Conservation (phyloP, 129 eudicot genomes). For the Flaveria linearis region DNA sequence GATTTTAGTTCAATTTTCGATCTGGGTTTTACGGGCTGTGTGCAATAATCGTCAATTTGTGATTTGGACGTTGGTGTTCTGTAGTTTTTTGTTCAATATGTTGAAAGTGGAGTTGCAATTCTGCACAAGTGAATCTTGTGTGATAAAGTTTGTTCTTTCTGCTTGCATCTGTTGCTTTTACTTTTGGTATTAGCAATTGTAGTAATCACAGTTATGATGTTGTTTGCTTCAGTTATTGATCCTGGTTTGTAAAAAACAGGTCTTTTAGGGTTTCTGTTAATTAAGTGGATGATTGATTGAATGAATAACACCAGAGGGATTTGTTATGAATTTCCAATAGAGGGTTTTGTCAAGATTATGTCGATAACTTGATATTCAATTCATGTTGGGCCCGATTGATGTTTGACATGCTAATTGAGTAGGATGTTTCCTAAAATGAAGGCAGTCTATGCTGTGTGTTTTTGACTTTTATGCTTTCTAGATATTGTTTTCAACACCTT, state of each 20-base stretch:
- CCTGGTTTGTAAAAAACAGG: neutral
- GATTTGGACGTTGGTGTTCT: neutral
- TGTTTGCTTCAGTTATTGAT: neutral
- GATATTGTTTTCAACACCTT: neutral
- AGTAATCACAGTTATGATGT: neutral
- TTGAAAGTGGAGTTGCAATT: neutral
- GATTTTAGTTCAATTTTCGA: neutral
- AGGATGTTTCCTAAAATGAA: neutral
- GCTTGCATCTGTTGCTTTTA: neutral
- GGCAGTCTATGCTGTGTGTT: neutral
- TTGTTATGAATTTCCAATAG: neutral
- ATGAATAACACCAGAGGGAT: neutral
- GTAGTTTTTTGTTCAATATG: neutral
- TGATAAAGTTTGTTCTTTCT: neutral
- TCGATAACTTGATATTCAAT: neutral
- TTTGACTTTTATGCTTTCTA: neutral
- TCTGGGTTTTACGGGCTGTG: neutral
- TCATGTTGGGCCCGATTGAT: neutral
- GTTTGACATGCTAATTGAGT: neutral
- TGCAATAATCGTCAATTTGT: neutral
- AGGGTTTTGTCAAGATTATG: constrained; percentile 10
- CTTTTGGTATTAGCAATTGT: neutral
- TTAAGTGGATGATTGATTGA: neutral
- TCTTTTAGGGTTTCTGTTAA: neutral
- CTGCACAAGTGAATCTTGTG: neutral